Conservation (phyloP, 495 filamentous ascomycete species). For the Aspergillus coremiiformis region DNA sequence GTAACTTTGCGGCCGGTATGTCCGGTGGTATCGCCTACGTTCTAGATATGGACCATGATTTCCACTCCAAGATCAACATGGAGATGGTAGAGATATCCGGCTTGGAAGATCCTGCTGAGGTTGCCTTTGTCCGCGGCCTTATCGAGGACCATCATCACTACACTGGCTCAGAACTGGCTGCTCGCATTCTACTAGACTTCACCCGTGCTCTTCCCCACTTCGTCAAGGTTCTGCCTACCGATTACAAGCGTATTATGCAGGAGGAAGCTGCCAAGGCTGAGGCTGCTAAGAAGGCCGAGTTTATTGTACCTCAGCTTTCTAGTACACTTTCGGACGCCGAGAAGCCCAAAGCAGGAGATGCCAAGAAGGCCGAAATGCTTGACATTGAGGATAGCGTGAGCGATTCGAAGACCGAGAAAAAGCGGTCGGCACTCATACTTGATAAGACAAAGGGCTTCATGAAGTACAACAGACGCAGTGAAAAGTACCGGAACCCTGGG, state of each 20-base stretch:
- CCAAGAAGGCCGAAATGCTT: conserved; percentile 73
- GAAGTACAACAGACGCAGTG: conserved; percentile 90
- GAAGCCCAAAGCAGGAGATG: conserved; percentile 53
- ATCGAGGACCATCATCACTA: conserved; percentile 99
- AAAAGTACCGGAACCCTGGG: conserved; percentile 88
- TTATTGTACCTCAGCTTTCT: conserved; percentile 71
- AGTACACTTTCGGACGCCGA: conserved; percentile 47
- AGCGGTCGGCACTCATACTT: conserved; percentile 83
- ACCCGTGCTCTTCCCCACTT: conserved; percentile 86
- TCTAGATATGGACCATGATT: conserved; percentile 86
- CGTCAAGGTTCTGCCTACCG: conserved; percentile 88
- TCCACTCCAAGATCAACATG: conserved; percentile 89
- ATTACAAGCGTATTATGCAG: conserved; percentile 91
- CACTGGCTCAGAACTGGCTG: conserved; percentile 94
- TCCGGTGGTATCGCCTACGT: conserved; percentile 98
- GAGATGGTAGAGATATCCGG: conserved; percentile 96
- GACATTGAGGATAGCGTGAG: conserved; percentile 94
- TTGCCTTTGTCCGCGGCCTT: conserved; percentile 86
- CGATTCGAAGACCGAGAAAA: conserved; percentile 84
- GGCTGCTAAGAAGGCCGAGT: conserved; percentile 76
- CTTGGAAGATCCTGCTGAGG: conserved; percentile 83
- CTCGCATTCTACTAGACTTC: conserved; percentile 95
- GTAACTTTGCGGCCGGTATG: conserved; percentile 99
- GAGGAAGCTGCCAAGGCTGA: conserved; percentile 83
- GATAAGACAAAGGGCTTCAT: conserved; percentile 99